Evolutionary conservation across 2,329 filamentous ascomycete genomes (phyloP).

Genomic region (Fusarium denticulatum): DNA sequence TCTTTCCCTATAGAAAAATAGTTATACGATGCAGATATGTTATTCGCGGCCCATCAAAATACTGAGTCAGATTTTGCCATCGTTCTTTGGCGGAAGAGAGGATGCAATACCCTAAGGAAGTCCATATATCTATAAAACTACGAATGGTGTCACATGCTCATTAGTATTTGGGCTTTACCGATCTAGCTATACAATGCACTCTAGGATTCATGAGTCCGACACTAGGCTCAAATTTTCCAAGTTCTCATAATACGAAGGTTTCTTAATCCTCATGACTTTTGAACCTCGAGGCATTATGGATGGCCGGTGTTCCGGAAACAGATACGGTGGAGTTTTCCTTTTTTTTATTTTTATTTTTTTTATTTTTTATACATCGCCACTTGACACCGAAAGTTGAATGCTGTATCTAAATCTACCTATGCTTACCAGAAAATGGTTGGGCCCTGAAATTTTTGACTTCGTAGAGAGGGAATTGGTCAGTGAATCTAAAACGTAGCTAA

Average conservation of each 20-base stretch:
- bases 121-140: neutral
- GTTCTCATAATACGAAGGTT: neutral
- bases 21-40: neutral
- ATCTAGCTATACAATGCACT: neutral
- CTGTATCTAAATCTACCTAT: neutral
- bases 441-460: neutral
- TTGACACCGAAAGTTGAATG: neutral
- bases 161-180: neutral
- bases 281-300: neutral
- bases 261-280: neutral
- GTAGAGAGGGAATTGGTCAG: slow-evolving; percentile 63
- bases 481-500: slow-evolving; percentile 72
- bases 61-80: neutral
- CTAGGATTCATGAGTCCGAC: neutral
- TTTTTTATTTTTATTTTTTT: neutral
- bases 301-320: too few relatives aligned
- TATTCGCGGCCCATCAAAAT: neutral
- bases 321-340: too few relatives aligned
- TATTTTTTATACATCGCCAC: neutral
- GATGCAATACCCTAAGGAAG: neutral
- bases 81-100: neutral
- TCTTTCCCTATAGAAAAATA: neutral
- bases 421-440: slow-evolving; percentile 55
- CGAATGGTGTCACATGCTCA: neutral
- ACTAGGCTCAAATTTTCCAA: neutral